A percentile compares a stretch with the other conserved stretches of the same genome.
Conservation (phyloP, 345 rosid species). For the Citrus medica region DNA sequence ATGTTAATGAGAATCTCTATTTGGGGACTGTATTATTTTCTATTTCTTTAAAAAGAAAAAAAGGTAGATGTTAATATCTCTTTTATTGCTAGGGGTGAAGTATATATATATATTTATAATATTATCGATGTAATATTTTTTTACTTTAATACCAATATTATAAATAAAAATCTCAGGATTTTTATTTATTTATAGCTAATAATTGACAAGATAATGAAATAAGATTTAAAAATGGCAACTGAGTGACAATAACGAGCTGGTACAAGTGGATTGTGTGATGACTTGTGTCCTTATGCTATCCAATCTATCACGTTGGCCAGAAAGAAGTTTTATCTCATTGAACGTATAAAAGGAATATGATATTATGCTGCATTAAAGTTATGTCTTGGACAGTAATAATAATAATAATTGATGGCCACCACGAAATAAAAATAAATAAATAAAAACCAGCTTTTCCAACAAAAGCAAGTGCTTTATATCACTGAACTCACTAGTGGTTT, state of each 20-base stretch:
- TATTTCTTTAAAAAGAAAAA: too few species aligned
- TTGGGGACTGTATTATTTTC: too few species aligned
- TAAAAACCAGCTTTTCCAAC: neutral
- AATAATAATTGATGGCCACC: neutral
- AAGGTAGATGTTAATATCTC: too few species aligned
- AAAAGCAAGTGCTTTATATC: neutral
- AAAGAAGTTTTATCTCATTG: neutral
- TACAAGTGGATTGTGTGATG: neutral
- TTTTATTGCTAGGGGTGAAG: too few species aligned
- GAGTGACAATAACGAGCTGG: neutral
- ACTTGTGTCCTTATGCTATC: neutral
- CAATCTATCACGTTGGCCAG: neutral
- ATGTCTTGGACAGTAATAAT: conserved; percentile 5
- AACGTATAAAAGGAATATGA: neutral
- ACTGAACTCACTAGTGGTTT: conserved; percentile 14
- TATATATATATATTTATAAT: too few species aligned
- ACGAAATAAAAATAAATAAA: too few species aligned
- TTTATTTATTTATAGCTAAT: too few species aligned
- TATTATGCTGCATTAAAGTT: neutral
- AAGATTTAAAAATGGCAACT: neutral
- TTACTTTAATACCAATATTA: too few species aligned
- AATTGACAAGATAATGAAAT: neutral
- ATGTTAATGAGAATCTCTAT: too few species aligned
- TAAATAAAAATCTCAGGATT: too few species aligned
- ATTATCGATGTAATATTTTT: too few species aligned